Conservation (phyloP, 192 early-diverging fungal genomes). For the Jimgerdemannia lactiflua region DNA sequence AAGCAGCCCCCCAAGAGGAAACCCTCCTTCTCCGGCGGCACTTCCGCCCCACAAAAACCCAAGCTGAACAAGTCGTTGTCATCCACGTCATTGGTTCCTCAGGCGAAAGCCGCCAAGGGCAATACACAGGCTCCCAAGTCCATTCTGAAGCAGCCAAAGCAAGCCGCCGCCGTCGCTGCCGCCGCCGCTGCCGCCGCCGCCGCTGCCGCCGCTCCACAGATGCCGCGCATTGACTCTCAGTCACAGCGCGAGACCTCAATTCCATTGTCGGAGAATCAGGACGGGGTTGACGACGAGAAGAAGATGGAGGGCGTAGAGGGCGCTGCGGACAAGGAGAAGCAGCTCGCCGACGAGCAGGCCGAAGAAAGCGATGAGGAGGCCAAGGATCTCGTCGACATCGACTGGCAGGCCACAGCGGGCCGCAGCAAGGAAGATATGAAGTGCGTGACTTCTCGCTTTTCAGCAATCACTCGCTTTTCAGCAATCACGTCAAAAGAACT, state of each 20-base stretch:
- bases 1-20: neutral
- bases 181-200: conserved; percentile 16
- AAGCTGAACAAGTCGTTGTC: conserved; percentile 2
- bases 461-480: too few relatives aligned
- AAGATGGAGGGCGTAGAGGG: conserved; percentile 12
- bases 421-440: conserved; percentile 56
- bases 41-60: neutral
- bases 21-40: neutral
- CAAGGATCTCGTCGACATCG: conserved; percentile 45
- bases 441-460: conserved; percentile 18
- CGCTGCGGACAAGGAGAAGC: conserved; percentile 5
- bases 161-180: conserved; percentile 22
- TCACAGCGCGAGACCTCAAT: neutral
- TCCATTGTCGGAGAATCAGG: neutral
- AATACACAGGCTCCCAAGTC: too few relatives aligned
- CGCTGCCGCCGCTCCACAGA: conserved; percentile 23
- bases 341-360: conserved; percentile 24
- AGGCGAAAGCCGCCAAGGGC: conserved; percentile 1
- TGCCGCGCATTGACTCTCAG: conserved; percentile 5
- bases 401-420: conserved; percentile 37
- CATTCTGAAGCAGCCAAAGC: too few relatives aligned
- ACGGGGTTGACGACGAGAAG: neutral
- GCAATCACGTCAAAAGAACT: neutral
- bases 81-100: conserved; percentile 2
- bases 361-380: conserved; percentile 52